These are phyloP conservation scores for Fraxinus dipetala DNA, from an alignment of 305 asterid genomes.

Conservation along the genomic window DNA sequence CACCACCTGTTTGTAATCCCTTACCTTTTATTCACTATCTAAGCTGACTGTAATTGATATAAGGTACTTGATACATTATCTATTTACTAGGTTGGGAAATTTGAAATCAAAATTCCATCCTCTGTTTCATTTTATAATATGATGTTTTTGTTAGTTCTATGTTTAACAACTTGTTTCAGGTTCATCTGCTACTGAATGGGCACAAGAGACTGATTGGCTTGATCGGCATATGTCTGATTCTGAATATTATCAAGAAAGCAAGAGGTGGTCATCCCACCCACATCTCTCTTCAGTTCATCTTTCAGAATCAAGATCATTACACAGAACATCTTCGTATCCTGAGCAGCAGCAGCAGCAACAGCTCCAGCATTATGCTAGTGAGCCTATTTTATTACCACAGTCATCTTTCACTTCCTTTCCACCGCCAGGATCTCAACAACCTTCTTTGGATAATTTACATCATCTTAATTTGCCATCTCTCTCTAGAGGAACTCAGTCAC, in stretches of 20 bases:
- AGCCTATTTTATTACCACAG: constrained; percentile 64
- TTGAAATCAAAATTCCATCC: neutral
- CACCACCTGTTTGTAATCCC: neutral
- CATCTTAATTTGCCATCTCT: constrained; percentile 48
- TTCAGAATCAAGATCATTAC: constrained; percentile 57
- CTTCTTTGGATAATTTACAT: constrained; percentile 45
- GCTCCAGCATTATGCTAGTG: constrained; percentile 70
- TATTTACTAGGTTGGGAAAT: neutral
- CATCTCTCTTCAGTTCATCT: constrained; percentile 50
- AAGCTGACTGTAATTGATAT: neutral
- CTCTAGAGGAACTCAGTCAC: constrained; percentile 64
- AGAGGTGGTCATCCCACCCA: constrained; percentile 92
- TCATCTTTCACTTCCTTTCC: constrained; percentile 83
- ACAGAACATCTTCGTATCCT: constrained; percentile 88
- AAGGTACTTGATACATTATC: neutral
- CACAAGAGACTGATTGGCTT: constrained; percentile 72
- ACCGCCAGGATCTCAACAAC: constrained; percentile 69
- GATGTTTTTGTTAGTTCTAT: constrained; percentile 20
- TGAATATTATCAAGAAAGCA: constrained; percentile 66
- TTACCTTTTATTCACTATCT: neutral
- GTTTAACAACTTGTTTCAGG: constrained; percentile 53
- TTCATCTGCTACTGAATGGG: constrained; percentile 92
- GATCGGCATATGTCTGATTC: constrained; percentile 70
- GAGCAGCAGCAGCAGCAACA: constrained; percentile 39
- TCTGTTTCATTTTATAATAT: neutral